Percentiles rank a stretch among this genome's conserved stretches.
Conservation (phyloP, 352 stramenopile species). For the Elongisporangium senticosum region DNA sequence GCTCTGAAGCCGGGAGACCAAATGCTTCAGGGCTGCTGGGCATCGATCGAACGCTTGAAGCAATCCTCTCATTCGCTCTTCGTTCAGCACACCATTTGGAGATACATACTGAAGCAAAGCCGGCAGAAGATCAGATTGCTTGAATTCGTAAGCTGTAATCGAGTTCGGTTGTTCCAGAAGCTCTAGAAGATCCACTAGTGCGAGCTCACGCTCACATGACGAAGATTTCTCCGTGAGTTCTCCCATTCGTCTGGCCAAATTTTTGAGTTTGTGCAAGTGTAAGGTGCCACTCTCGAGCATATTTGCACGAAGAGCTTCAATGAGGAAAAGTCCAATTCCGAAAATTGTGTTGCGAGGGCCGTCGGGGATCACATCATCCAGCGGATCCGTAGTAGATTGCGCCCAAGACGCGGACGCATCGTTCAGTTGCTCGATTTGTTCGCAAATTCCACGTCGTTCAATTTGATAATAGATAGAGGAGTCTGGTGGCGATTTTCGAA, state of each 20-base stretch:
- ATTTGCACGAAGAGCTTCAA: conserved; percentile 52
- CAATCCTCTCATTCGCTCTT: conserved; percentile 26
- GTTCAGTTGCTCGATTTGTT: conserved; percentile 67
- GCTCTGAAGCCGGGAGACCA: conserved; percentile 57
- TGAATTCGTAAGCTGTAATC: conserved; percentile 83
- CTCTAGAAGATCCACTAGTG: conserved; percentile 67
- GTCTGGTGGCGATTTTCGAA: conserved; percentile 49
- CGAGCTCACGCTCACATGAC: conserved; percentile 35
- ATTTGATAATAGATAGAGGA: conserved; percentile 77
- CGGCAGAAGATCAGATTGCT: conserved; percentile 68
- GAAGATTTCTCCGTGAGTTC: conserved; percentile 22
- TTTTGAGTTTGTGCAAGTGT: conserved; percentile 68
- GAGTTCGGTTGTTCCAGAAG: conserved; percentile 69
- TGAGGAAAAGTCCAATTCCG: conserved; percentile 34
- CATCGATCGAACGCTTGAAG: conserved; percentile 41
- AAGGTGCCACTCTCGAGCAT: conserved; percentile 76
- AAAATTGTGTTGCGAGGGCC: conserved; percentile 45
- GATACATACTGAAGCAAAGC: conserved; percentile 53
- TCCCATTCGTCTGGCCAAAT: conserved; percentile 55
- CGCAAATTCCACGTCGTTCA: conserved; percentile 69
- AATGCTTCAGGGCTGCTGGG: conserved; percentile 42
- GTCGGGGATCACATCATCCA: conserved; percentile 6
- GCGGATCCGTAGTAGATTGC: conserved; percentile 7
- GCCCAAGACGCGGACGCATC: conserved; percentile 30
- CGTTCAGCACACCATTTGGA: conserved; percentile 23